Evolutionary conservation across 176 grass and related monocot genomes (phyloP), one percentile per base, ranked within the genome.

Genomic region (Cymbopogon citratus): DNA sequence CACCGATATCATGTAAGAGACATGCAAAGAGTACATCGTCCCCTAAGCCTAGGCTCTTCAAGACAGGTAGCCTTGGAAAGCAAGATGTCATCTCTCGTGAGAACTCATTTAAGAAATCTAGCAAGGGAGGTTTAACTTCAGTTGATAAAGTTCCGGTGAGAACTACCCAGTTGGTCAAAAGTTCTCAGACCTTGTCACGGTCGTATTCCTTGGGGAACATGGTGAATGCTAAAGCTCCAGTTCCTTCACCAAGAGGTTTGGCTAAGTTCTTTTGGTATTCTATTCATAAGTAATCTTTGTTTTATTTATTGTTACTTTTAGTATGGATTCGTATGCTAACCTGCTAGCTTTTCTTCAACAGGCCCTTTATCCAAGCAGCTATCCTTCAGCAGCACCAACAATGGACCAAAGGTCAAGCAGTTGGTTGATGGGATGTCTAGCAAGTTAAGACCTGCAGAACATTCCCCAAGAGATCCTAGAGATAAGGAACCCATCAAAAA

Each of bases 211-310:
- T 87, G 71, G 86, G 83, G 77, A 90, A 71, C 65, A 74, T 69
- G 35, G 59, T 85, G 21, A 92, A 89, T 84, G 79, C 51, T 81
- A 86, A 88, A 95, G 36, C 46, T 59, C 76, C 92, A 84, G 65
- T 83, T 81, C 44, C 72, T 88, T 91, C 96, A n/a, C 85, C 97
- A 68, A 84, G 80, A 87, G 92, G 96, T 95, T 90, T 69, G 84
- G 40, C 31, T 70, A 69, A 80, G 51, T 69, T 62, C 15, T 52
- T 60, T 85, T 33, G 12, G 8, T 75, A 34, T 73, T 83, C 76
- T 65, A 57, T 69, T 77, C 27, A 3, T 49, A 65, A 73, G 43
- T 44, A 57, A 71, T 51, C 15, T 80, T 60, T 66, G 74, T 72
- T 75, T 78, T 43, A 5, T 72, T 75, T 78, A 6, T 76, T 66